Conservation (phyloP, 2,329 filamentous ascomycete species). For the Cladobotryum mycophilum region DNA sequence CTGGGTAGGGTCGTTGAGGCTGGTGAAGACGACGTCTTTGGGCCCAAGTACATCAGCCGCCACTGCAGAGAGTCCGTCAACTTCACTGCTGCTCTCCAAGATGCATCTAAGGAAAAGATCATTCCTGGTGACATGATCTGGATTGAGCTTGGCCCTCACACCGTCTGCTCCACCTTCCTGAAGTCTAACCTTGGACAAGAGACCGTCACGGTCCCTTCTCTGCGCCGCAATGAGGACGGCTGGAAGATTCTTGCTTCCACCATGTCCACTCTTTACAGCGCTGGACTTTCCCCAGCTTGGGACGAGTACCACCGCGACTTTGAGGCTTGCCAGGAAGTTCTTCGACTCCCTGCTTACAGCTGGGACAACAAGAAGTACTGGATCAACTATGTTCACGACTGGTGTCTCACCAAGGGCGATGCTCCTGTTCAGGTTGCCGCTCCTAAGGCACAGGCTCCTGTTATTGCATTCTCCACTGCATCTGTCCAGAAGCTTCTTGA, state of each 20-base stretch:
- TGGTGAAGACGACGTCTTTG: conserved; percentile 23
- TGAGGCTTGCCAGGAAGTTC: conserved; percentile 30
- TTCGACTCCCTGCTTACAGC: conserved; percentile 61
- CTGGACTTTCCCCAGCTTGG: conserved; percentile 60
- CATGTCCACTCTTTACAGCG: conserved; percentile 22
- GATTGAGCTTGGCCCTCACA: conserved; percentile 5
- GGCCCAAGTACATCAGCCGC: conserved; percentile 2
- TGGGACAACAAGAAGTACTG: conserved; percentile 71
- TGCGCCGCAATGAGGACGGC: conserved; percentile 4
- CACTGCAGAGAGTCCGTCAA: conserved; percentile 8
- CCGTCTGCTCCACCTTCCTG: not conserved
- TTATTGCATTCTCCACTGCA: conserved; percentile 1
- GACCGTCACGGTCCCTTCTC: not conserved
- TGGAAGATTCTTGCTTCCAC: conserved; percentile 4
- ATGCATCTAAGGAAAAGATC: not conserved
- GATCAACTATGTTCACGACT: conserved; percentile 60
- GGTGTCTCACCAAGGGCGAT: conserved; percentile 50
- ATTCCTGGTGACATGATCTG: not conserved
- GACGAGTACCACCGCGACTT: conserved; percentile 57
- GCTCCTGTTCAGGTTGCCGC: conserved; percentile 29
- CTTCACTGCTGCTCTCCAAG: not conserved
- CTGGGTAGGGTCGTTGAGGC: conserved; percentile 41
- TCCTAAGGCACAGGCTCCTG: conserved; percentile 42
- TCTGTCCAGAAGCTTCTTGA: conserved; percentile 3
- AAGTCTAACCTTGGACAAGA: conserved; percentile 5